phyloP scores from a whole-genome alignment of 148 eudicot species.

The Selenicereus undatus region DNA sequence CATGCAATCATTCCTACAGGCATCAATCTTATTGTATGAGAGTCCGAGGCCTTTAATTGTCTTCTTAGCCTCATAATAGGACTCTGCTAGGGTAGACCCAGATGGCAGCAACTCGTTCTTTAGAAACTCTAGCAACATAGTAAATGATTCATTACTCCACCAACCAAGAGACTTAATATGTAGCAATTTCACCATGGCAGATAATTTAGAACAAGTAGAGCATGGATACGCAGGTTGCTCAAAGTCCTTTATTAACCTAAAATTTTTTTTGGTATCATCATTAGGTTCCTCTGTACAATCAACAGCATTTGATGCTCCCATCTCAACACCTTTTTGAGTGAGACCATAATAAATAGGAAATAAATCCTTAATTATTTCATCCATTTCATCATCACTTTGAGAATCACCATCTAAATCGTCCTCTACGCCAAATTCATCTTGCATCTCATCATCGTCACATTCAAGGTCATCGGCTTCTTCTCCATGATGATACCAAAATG shows the following conservation, averaged over 20 bases:
- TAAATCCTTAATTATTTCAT: neutral
- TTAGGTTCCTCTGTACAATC: neutral
- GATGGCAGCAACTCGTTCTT: too few relatives aligned
- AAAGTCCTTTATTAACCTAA: neutral
- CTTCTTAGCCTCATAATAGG: neutral
- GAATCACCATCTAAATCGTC: neutral
- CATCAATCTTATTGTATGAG: slow-evolving; percentile 3
- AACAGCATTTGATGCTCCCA: neutral
- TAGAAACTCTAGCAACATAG: neutral
- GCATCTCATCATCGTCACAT: neutral
- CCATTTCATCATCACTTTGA: neutral
- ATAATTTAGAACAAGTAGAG: neutral
- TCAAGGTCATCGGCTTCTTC: neutral
- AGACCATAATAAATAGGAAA: neutral
- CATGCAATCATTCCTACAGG: slow-evolving; percentile 7
- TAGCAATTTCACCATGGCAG: neutral
- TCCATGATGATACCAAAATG: neutral
- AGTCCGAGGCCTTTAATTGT: neutral
- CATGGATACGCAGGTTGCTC: neutral
- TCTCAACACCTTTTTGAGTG: neutral
- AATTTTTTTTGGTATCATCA: neutral
- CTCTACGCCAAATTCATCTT: neutral
- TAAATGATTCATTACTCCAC: slow-evolving; percentile 10
- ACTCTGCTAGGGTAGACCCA: too few relatives aligned
- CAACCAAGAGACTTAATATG: neutral